A percentile compares a stretch with the other conserved stretches of the same genome.
These are phyloP conservation scores for Dendrocalamus latiflorus DNA, from an alignment of 202 grass and related monocot species.

Conservation along the genomic window DNA sequence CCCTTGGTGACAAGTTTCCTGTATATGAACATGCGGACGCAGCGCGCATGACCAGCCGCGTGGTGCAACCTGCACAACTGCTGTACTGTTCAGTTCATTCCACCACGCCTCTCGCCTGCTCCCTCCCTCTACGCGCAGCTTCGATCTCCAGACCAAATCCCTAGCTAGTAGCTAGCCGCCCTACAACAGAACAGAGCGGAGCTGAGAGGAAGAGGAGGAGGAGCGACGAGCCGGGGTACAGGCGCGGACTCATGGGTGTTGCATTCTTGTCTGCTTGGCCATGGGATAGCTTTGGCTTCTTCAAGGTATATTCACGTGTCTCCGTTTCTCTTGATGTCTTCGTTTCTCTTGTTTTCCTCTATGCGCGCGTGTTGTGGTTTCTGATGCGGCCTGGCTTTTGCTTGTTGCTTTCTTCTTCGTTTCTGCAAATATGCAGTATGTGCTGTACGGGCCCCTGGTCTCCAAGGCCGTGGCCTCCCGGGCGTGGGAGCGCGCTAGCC, in stretches of 20 bases:
- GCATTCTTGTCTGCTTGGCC: constrained; percentile 68
- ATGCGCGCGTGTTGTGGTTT: neutral
- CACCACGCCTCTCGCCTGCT: neutral
- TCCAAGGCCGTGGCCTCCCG: constrained; percentile 49
- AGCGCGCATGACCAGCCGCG: neutral
- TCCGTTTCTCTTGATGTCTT: neutral
- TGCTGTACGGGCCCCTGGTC: constrained; percentile 68
- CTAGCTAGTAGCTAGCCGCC: neutral
- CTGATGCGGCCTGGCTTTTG: neutral
- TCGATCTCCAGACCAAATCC: neutral
- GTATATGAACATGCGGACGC: neutral
- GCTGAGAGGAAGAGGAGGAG: neutral
- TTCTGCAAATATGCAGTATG: constrained; percentile 47
- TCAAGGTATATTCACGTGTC: constrained; percentile 46
- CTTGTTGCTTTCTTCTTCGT: neutral
- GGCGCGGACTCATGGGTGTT: constrained; percentile 37
- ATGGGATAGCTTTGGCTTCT: constrained; percentile 76
- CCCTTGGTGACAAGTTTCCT: neutral
- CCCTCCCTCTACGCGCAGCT: neutral
- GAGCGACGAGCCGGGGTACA: neutral
- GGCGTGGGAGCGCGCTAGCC: constrained; percentile 55
- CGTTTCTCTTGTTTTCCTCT: neutral
- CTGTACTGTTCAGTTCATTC: neutral
- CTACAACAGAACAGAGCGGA: neutral
- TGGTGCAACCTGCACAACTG: neutral